Evolutionary conservation across 179 eudicot species (phyloP), one percentile per base, ranked within the genome.

Genomic region (Silene vulgaris): DNA sequence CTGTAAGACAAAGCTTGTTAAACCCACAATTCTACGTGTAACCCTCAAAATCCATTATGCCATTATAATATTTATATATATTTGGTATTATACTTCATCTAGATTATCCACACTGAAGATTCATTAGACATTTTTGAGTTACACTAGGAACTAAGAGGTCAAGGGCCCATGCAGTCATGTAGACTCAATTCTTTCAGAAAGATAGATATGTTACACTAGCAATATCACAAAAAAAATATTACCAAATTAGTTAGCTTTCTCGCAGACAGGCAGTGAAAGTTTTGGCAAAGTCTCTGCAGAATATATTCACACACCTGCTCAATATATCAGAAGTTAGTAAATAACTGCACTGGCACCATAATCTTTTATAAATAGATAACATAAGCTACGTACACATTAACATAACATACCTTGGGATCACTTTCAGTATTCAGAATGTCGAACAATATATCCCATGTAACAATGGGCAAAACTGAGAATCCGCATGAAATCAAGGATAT

Each of bases 391-490:
- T 67, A 78, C 14, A 83, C 6, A 23, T 48, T 66, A 60, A 70
- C 30, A 60, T 35, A 59, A 59, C 75, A 35, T 88, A 95, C 97
- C 85, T 82, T 85, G 37, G 81, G 83, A 78, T 86, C 86, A 78
- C 76, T 82, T 87, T 95, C 99, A 84, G 82, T 84, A 43, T 71
- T 83, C 79, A 88, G 68, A 73, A 90, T 81, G 71, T 87, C 82
- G 72, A 90, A 93, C 79, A 95, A 82, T 60, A 82, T 84, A 72
- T 95, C 92, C 97, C 99, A 95, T 70, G 97, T 87, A 72, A 80
- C 82, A 69, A 68, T 76, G 16, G 99, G 99, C 73, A 86, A 81
- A 82, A 93, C 88, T 61, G 89, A 64, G 74, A 88, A 93, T 71
- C 89, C 88, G 75, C 87, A 68, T 50, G 93, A 83, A 62, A 93